Percentiles rank a stretch among this genome's conserved stretches.
phyloP scores from a whole-genome alignment of 352 stramenopile species.

The Phytophthora pisi region DNA sequence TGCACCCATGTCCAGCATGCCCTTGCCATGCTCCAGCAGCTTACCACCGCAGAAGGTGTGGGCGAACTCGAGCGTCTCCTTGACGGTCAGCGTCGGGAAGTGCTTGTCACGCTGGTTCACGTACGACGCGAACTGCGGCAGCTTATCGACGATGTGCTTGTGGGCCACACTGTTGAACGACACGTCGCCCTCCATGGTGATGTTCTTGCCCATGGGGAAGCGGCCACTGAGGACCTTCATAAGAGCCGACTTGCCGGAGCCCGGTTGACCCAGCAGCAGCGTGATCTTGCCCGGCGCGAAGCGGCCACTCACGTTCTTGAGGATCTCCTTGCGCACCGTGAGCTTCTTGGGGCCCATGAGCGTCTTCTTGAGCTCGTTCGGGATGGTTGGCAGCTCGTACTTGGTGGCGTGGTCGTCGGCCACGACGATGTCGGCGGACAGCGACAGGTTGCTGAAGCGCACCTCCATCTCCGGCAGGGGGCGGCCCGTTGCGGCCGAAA shows the following conservation, averaged over 20 bases:
- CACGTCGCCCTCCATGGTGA: slow-evolving; percentile 31
- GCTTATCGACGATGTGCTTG: background rate
- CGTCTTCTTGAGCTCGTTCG: slow-evolving; percentile 36
- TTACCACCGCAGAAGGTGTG: slow-evolving; percentile 34
- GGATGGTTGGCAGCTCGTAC: slow-evolving; percentile 22
- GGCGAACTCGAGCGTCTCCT: slow-evolving; percentile 58
- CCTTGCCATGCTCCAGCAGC: slow-evolving; percentile 4
- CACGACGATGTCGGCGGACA: slow-evolving; percentile 22
- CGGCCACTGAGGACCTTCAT: slow-evolving; percentile 45
- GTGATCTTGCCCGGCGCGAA: slow-evolving; percentile 33
- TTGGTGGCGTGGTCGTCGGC: slow-evolving; percentile 22
- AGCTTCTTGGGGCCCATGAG: slow-evolving; percentile 30
- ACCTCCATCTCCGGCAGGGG: slow-evolving; percentile 30
- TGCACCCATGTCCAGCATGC: slow-evolving; percentile 39
- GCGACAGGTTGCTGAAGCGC: slow-evolving; percentile 15
- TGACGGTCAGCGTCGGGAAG: slow-evolving; percentile 50
- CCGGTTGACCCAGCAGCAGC: slow-evolving; percentile 13
- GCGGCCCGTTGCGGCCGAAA: slow-evolving; percentile 30
- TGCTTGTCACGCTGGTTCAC: slow-evolving; percentile 52
- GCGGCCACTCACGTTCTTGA: slow-evolving; percentile 34
- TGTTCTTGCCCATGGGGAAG: slow-evolving; percentile 41
- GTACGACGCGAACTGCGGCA: slow-evolving; percentile 50
- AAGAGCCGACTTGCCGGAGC: slow-evolving; percentile 16
- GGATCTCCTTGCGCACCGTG: slow-evolving; percentile 37
- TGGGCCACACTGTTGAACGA: slow-evolving; percentile 32